Evolutionary conservation across 2,329 filamentous ascomycete species (phyloP).

Genomic region (Arthrobotrys sinensis): DNA sequence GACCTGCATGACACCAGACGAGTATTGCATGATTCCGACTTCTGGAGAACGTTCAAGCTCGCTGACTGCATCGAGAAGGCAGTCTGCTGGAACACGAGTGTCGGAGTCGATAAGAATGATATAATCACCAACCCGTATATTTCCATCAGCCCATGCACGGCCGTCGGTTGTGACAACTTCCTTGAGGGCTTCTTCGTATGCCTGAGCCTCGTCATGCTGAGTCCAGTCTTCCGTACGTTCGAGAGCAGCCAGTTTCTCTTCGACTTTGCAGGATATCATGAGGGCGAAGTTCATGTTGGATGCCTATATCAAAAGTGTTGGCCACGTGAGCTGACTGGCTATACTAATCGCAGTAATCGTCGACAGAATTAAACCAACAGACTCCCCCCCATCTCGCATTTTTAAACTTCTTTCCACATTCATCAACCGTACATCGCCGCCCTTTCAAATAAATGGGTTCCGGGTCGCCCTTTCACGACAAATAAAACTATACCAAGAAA

Average conservation of each 20-base stretch:
- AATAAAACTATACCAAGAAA: constrained; percentile 64
- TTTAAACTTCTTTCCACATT: background rate
- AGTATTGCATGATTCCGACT: constrained; percentile 84
- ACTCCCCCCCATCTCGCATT: background rate
- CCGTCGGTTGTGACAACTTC: constrained; percentile 78
- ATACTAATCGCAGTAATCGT: constrained; percentile 26
- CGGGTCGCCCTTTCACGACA: background rate
- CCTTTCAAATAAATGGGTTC: background rate
- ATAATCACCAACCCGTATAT: constrained; percentile 88
- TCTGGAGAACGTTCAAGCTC: constrained; percentile 86
- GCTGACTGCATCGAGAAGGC: constrained; percentile 82
- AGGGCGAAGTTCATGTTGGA: constrained; percentile 82
- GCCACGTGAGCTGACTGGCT: constrained; percentile 54
- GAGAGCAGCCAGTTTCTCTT: constrained; percentile 76
- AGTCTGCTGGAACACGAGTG: constrained; percentile 83
- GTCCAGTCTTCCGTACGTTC: constrained; percentile 76
- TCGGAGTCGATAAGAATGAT: constrained; percentile 85
- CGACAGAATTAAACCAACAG: constrained; percentile 26
- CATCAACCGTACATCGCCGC: constrained; percentile 1
- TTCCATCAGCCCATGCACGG: constrained; percentile 85
- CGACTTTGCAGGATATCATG: constrained; percentile 78
- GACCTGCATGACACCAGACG: constrained; percentile 84
- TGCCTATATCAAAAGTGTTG: constrained; percentile 71
- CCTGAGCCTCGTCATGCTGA: constrained; percentile 77
- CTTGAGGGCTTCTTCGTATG: constrained; percentile 77